Percentiles rank a stretch among this genome's conserved stretches.
Evolutionary conservation across 345 rosid genomes (phyloP).

Genomic region (Eucalyptus fibrosa): DNA sequence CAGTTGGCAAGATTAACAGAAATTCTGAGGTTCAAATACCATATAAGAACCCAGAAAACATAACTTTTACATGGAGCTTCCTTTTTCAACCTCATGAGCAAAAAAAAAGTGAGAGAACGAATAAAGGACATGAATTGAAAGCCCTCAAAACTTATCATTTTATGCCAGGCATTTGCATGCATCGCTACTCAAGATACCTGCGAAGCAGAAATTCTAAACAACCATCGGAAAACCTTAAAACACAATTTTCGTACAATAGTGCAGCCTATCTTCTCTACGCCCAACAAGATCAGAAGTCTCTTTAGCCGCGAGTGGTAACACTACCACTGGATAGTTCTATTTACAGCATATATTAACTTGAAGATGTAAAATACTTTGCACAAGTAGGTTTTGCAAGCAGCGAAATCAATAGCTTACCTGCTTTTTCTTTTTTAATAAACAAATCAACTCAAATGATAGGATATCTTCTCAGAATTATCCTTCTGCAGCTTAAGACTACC

Average conservation of each 20-base stretch:
- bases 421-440: not conserved
- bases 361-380: not conserved
- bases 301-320: not conserved
- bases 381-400: not conserved
- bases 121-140: not conserved
- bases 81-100: not conserved
- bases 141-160: not conserved
- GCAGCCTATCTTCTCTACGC: not conserved
- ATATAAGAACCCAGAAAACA: not conserved
- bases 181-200: not conserved
- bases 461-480: not conserved
- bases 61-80: not conserved
- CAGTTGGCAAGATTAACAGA: not conserved
- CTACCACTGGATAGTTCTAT: not conserved
- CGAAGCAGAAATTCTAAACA: not conserved
- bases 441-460: not conserved
- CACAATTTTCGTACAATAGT: not conserved
- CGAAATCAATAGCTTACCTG: not conserved
- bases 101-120: not conserved
- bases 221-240: not conserved
- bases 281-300: not conserved
- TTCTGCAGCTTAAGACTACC: not conserved
- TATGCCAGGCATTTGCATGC: not conserved
- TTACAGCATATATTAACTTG: not conserved
- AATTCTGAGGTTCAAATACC: not conserved